Conservation (phyloP, 2,329 filamentous ascomycete species). For the Mariannaea elegans region DNA sequence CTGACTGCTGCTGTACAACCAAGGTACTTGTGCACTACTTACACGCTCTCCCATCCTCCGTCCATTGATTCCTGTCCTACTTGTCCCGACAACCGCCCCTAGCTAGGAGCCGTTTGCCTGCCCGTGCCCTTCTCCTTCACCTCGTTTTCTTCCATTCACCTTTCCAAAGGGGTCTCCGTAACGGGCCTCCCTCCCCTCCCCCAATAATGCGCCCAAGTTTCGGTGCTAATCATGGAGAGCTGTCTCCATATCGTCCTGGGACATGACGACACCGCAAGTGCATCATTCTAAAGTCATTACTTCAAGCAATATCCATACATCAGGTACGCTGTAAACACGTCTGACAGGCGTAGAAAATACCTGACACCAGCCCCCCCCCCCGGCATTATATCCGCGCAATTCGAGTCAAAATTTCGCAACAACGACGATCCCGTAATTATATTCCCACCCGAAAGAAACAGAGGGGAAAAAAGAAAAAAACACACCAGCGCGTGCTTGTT, state of each 20-base stretch:
- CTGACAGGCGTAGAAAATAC: not conserved
- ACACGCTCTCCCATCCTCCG: not conserved
- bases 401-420: not conserved
- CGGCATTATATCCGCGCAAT: conserved; percentile 14
- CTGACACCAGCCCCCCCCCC: conserved; percentile 1
- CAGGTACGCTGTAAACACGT: conserved; percentile 9
- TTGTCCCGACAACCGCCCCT: conserved; percentile 15
- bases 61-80: not conserved
- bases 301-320: not conserved
- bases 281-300: not conserved
- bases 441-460: not conserved
- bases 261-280: not conserved
- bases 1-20: not conserved
- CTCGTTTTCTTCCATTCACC: not conserved
- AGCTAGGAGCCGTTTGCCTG: conserved; percentile 4
- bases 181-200: not conserved
- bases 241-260: not conserved
- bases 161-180: no score
- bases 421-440: conserved; percentile 12
- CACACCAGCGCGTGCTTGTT: not conserved
- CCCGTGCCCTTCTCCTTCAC: conserved; percentile 7
- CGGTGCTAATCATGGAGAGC: not conserved
- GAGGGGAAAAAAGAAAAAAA: not conserved
- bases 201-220: not conserved
- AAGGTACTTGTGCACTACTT: not conserved